Evolutionary conservation across 345 rosid genomes (phyloP).

Genomic region (Syzygium oleosum): DNA sequence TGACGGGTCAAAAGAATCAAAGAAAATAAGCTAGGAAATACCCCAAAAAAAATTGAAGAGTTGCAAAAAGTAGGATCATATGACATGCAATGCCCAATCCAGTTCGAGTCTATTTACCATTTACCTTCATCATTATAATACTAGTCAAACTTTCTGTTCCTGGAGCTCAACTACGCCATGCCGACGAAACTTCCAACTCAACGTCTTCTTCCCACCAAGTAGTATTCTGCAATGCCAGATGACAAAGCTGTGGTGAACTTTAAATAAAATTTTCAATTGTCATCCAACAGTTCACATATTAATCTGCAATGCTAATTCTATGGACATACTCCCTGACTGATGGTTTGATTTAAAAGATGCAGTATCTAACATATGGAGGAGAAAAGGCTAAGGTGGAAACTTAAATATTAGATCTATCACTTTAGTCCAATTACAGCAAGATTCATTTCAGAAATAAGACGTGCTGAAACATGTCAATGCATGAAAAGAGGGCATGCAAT

Average conservation of each 20-base stretch:
- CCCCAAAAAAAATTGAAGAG: not conserved
- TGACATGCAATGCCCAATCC: not conserved
- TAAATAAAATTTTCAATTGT: not conserved
- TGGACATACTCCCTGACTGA: not conserved
- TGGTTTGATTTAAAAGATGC: not conserved
- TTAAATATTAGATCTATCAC: not conserved
- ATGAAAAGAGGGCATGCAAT: not conserved
- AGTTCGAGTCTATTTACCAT: not conserved
- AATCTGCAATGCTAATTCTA: not conserved
- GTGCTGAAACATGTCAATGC: not conserved
- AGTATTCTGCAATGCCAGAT: slow-evolving; percentile 42
- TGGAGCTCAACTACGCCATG: slow-evolving; percentile 63
- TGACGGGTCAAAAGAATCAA: not conserved
- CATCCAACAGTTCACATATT: not conserved
- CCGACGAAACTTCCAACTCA: slow-evolving; percentile 69
- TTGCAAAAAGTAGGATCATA: not conserved
- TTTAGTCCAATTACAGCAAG: not conserved
- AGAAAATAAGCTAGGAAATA: not conserved
- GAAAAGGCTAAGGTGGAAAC: not conserved
- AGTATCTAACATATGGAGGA: not conserved
- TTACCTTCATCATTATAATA: not conserved
- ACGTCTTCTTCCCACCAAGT: slow-evolving; percentile 99
- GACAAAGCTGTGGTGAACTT: not conserved
- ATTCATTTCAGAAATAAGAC: not conserved
- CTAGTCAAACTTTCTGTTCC: not conserved